Base-by-base conservation (phyloP, 805 yeast species). In the Kodamaea restingae region DNA sequence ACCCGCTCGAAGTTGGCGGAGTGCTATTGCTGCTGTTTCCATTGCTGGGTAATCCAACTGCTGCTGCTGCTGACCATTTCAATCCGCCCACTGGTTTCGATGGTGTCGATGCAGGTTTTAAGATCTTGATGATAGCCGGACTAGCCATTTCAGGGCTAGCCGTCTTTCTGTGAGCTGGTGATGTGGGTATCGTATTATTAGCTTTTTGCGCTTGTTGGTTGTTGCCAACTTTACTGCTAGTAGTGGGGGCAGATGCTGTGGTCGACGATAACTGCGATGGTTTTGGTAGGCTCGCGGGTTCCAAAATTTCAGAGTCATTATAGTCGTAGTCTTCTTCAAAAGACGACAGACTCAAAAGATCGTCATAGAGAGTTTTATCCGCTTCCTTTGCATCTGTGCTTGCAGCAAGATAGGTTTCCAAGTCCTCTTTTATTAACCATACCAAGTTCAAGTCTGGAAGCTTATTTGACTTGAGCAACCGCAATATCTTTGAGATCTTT, bases 31-130 rank as follows among this genome's bases (percentile, higher is more conserved):
- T 36, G 22, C 35, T 32, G 14, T 29, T 18, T 14, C 15, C 32
- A 17, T 32, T 38, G 15, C 11, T 31, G 15, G 46, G 36, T 29
- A 73, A 63, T 11, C 60, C 53, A 12, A 57, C 71, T 4, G 75
- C 74, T 4, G 78, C 80, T 4, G 79, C 79, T 1, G 78, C 63
- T 0, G 81, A 67, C 67, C 80, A 78, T 51, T 77, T 77, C 38
- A 78, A 56, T 35, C 73, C 76, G 10, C 78, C 77, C 7, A 72
- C 65, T 7, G 79, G 77, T 48, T 71, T 71, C 1, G 71, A 57
- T 9, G 81, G 82, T 4, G 75, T 63, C 3, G 75, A 61, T 1
- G 82, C 80, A 1, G 83, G 82, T 50, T 74, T 76, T 46, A 75
- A 55, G 5, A 63, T 65, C 36, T 66, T 66, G 25, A 68, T 58